Percentiles rank a stretch among this genome's conserved stretches.
These are phyloP conservation scores for Candolleomyces eurysporus DNA, from an alignment of 768 basidiomycete species.

Conservation along the genomic window DNA sequence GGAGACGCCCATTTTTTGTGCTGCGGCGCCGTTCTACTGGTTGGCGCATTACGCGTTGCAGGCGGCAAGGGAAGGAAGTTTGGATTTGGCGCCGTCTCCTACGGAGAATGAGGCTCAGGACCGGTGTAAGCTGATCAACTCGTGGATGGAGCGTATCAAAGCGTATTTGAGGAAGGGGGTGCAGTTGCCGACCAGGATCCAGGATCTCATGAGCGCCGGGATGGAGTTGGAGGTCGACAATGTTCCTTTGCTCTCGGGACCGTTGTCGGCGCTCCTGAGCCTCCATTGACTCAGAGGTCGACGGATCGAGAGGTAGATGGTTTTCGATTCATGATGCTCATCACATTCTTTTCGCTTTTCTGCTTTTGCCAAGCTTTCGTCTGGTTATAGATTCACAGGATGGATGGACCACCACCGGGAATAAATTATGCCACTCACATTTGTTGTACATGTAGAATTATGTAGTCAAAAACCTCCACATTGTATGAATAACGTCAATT, in stretches of 20 bases:
- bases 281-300: background rate
- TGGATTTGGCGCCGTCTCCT: constrained; percentile 12
- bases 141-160: constrained; percentile 50
- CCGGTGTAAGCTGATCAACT: constrained; percentile 46
- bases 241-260: background rate
- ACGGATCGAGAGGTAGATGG: background rate
- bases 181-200: constrained; percentile 41
- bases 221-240: constrained; percentile 1
- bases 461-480: background rate
- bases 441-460: background rate
- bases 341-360: background rate
- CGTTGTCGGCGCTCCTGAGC: background rate
- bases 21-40: constrained; percentile 62
- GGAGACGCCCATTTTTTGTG: constrained; percentile 35
- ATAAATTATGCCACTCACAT: background rate
- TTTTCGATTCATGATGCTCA: background rate
- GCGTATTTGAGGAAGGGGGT: constrained; percentile 42
- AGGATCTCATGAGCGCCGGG: constrained; percentile 26
- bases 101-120: constrained; percentile 28
- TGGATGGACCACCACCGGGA: background rate
- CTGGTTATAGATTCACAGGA: background rate
- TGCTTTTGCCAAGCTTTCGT: background rate
- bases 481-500: background rate
- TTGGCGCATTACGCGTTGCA: constrained; percentile 53
- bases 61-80: constrained; percentile 48